These are phyloP conservation scores for Carex parvula DNA, from an alignment of 176 grass and related monocot genomes.

Conservation along the genomic window DNA sequence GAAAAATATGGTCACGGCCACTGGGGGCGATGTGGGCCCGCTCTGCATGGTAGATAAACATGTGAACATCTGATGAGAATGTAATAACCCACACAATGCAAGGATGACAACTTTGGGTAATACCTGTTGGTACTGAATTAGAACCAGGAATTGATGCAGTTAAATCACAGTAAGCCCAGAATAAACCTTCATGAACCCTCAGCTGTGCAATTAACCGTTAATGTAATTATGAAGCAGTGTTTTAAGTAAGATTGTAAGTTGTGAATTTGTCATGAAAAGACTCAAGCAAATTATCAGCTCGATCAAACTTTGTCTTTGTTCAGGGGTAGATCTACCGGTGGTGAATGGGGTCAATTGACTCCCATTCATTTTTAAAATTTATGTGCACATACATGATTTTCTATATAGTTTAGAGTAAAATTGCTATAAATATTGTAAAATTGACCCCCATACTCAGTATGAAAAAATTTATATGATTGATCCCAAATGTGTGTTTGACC, in stretches of 20 bases:
- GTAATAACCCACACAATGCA: background rate
- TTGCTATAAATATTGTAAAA: no score
- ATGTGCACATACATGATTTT: no score
- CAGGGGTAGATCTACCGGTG: no score
- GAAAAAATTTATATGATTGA: no score
- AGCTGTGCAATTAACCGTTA: background rate
- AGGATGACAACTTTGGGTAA: background rate
- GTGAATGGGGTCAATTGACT: no score
- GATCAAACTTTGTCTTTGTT: no score
- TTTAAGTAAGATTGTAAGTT: background rate
- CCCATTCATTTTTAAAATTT: no score
- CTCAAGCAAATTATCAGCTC: background rate
- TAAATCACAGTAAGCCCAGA: background rate
- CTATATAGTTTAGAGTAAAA: no score
- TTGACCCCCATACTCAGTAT: no score
- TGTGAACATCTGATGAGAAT: background rate
- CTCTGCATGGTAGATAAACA: conserved; percentile 20
- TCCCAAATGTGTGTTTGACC: no score
- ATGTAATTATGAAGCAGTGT: background rate
- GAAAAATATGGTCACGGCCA: conserved; percentile 67
- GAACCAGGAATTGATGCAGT: background rate
- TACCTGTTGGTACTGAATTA: background rate
- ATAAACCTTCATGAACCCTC: background rate
- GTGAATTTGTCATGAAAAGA: background rate
- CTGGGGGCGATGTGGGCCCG: conserved; percentile 19